These are phyloP conservation scores for Nakazawaea siamensis DNA, from an alignment of 805 yeast genomes.

Conservation along the genomic window DNA sequence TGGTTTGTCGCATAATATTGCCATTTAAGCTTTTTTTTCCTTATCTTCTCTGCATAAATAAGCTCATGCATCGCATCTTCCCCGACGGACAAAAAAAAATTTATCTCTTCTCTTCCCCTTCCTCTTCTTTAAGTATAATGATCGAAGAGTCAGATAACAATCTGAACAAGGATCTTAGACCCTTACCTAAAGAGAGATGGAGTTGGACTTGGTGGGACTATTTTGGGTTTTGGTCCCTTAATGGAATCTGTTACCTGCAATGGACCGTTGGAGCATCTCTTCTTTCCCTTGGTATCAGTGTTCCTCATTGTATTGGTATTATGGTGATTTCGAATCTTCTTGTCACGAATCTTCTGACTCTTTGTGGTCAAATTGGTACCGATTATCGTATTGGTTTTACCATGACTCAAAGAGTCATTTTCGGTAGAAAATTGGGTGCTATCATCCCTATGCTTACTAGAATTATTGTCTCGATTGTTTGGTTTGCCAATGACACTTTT, in stretches of 20 bases:
- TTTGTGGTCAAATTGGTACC: slow-evolving; percentile 38
- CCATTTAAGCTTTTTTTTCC: no score
- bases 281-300: slow-evolving; percentile 33
- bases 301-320: slow-evolving; percentile 35
- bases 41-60: no score
- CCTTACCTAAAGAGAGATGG: slow-evolving; percentile 34
- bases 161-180: slow-evolving; percentile 32
- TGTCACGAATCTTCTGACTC: slow-evolving; percentile 31
- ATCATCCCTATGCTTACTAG: slow-evolving; percentile 31
- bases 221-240: slow-evolving; percentile 33
- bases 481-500: slow-evolving; percentile 24
- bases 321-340: slow-evolving; percentile 37
- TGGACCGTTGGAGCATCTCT: slow-evolving; percentile 33
- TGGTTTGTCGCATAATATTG: no score
- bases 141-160: background rate
- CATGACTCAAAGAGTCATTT: slow-evolving; percentile 31
- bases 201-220: slow-evolving; percentile 37
- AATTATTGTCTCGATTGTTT: slow-evolving; percentile 16
- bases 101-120: no score
- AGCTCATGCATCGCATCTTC: no score
- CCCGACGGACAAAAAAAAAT: no score
- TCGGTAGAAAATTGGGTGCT: slow-evolving; percentile 38
- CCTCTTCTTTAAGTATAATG: no score
- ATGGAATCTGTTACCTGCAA: slow-evolving; percentile 18
- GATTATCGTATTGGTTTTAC: slow-evolving; percentile 45